These are phyloP conservation scores for Cnidoscolus chayamansa DNA, from an alignment of 441 rosid species.

Conservation along the genomic window DNA sequence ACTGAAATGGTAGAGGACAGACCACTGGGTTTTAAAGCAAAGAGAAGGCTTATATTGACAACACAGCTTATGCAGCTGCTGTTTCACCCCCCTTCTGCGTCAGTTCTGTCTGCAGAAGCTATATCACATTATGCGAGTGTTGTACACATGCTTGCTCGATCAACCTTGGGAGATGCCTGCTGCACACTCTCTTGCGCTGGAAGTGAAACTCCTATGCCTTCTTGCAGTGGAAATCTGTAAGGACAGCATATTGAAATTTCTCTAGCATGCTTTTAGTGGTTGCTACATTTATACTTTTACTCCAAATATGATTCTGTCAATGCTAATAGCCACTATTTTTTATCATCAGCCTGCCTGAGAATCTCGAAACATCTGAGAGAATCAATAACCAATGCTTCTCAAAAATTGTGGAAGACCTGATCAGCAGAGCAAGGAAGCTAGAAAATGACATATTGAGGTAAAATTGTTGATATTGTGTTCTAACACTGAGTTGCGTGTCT, in stretches of 20 bases:
- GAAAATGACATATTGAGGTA: constrained; percentile 62
- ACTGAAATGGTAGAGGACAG: constrained; percentile 45
- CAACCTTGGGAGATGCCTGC: constrained; percentile 69
- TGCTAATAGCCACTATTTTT: background rate
- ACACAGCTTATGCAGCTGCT: constrained; percentile 80
- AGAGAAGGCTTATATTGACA: constrained; percentile 71
- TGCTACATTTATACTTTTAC: background rate
- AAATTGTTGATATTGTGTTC: background rate
- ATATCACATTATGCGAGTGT: constrained; percentile 47
- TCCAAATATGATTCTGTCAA: background rate
- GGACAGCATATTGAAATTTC: constrained; percentile 19
- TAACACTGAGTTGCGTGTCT: background rate
- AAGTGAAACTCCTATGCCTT: constrained; percentile 31
- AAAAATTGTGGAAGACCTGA: constrained; percentile 49
- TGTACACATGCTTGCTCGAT: constrained; percentile 49
- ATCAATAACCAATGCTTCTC: constrained; percentile 42
- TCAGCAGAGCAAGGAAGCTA: constrained; percentile 50
- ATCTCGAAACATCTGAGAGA: constrained; percentile 37
- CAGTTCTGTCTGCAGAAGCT: constrained; percentile 48
- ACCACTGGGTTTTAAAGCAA: constrained; percentile 42
- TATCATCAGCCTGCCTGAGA: constrained; percentile 41
- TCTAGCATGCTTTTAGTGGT: background rate
- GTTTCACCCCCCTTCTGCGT: constrained; percentile 46
- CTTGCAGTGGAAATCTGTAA: constrained; percentile 48
- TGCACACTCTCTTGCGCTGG: constrained; percentile 33